A percentile compares a stretch with the other conserved stretches of the same genome.
Conservation (phyloP, 2,329 filamentous ascomycete genomes). For the Fusarium burgessii region DNA sequence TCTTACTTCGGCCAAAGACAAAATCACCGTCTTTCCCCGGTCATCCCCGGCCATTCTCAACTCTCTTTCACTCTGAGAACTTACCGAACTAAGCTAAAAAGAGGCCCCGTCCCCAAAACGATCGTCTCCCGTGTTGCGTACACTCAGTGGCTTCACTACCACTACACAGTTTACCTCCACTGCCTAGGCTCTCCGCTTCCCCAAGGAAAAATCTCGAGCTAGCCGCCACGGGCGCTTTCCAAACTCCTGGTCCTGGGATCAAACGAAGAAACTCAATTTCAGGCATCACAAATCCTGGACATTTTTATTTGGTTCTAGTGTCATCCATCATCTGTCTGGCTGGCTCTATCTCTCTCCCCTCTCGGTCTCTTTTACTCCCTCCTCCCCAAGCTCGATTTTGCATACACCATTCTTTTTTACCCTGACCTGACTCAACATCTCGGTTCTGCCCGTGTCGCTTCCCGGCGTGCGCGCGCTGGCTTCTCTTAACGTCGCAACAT, state of each 20-base stretch:
- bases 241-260: slow-evolving; percentile 43
- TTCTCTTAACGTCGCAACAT: slow-evolving; percentile 18
- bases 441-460: slow-evolving; percentile 10
- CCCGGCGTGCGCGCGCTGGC: slow-evolving; percentile 16
- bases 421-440: slow-evolving; percentile 27
- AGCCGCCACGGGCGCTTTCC: slow-evolving; percentile 45
- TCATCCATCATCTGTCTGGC: slow-evolving; percentile 13
- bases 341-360: slow-evolving; percentile 23
- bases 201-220: slow-evolving; percentile 38
- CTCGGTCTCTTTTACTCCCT: slow-evolving; percentile 27
- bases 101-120: slow-evolving; percentile 24
- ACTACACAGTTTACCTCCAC: neutral
- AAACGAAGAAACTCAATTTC: slow-evolving; percentile 45
- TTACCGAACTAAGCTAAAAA: slow-evolving; percentile 6
- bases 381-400: slow-evolving; percentile 12
- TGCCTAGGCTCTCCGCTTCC: slow-evolving; percentile 33
- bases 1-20: slow-evolving; percentile 20
- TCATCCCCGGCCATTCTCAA: slow-evolving; percentile 2
- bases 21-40: slow-evolving; percentile 23
- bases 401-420: slow-evolving; percentile 22
- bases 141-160: slow-evolving; percentile 24
- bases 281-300: slow-evolving; percentile 39
- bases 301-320: slow-evolving; percentile 35
- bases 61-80: neutral
- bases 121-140: neutral